Base-by-base conservation (phyloP, 306 rosid species). In the Acmispon strigosus region DNA sequence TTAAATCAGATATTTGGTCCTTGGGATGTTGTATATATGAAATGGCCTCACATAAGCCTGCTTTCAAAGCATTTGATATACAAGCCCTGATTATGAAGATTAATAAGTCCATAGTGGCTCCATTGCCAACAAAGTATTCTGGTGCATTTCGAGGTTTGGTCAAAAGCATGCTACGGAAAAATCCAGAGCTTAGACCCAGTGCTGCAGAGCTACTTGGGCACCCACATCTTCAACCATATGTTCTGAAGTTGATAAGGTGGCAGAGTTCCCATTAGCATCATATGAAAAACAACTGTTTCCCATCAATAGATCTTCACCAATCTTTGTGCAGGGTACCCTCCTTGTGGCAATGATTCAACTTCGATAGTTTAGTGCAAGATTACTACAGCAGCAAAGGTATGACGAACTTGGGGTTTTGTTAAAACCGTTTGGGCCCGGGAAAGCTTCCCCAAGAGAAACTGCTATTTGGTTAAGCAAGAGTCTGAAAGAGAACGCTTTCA, bases 1-100 rank as follows among this genome's bases (percentile, higher is more conserved):
- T n/a, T 61, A 92, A 92, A 83, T 92, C 98, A 18, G 98, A 92
- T 78, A 92, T 92, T 84, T 92, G 98, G 98, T 92, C 98, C 57
- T 83, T 92, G 78, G 98, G 98, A 78, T 92, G 98, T 75, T 89
- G 98, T 65, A 84, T 92, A 70, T 92, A 89, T 48, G 98, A 92
- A 81, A 92, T 92, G 98, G 66, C 90, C 58, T 73, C 92, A 24
- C 96, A 78, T 55, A 92, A 72, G 77, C 86, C 98, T 24, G 95
- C 98, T 43, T 92, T 89, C 78, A 92, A 89, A 83, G 98, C 98
- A 74, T 92, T 92, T 78, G 96, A 92, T 77, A 92, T 92, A 65
- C 96, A 86, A 82, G 84, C 94, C 60, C 82, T 92, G 66, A 92
- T 92, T 57, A 84, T 70, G 86, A 92, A 89, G 80, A 92, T 92